Evolutionary conservation across 2,329 filamentous ascomycete genomes (phyloP), one percentile per base, ranked within the genome.

Genomic region (Macroventuria anomochaeta): DNA sequence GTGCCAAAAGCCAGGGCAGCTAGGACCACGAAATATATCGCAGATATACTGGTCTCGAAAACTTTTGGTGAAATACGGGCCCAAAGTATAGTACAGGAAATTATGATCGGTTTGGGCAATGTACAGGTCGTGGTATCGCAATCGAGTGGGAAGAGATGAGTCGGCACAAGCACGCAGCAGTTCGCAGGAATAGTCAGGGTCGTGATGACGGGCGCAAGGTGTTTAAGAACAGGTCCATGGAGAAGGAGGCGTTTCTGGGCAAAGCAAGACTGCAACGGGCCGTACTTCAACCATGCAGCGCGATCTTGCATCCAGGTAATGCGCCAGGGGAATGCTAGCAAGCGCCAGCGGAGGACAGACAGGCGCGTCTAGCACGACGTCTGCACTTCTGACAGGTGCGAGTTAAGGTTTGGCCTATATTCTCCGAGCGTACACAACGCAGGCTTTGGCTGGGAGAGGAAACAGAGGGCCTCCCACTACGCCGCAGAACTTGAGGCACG

Each of bases 241-340:
- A 58, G 43, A 63, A 58, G 65, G 63, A 68, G 66, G 68, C 69
- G 69, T 67, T 70, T 59, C 63, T 65, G 58, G 70, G 63, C 68
- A 64, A 63, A 63, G 64, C 61, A 70, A 62, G 61, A 68, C 70
- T 75, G 71, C 72, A 74, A 73, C 72, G 72, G 72, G 70, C 72
- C 71, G 72, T 73, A 62, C 64, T 64, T 68, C 55, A 64, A 62
- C 57, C 67, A 69, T 67, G 64, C 65, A 63, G 59, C 64, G 63
- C 62, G 59, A 65, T 69, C 68, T 64, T 68, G 63, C 66, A 65
- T 55, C 57, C 52, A 64, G 63, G 53, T 53, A 61, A 28, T 42
- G 55, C 49, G 57, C 58, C 68, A 67, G 65, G 63, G 61, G 61
- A 61, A 61, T 63, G 66, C 64, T 58, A 62, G 68, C 56, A 61